Evolutionary conservation across 2,329 filamentous ascomycete species (phyloP).

Genomic region (Fusarium musae): DNA sequence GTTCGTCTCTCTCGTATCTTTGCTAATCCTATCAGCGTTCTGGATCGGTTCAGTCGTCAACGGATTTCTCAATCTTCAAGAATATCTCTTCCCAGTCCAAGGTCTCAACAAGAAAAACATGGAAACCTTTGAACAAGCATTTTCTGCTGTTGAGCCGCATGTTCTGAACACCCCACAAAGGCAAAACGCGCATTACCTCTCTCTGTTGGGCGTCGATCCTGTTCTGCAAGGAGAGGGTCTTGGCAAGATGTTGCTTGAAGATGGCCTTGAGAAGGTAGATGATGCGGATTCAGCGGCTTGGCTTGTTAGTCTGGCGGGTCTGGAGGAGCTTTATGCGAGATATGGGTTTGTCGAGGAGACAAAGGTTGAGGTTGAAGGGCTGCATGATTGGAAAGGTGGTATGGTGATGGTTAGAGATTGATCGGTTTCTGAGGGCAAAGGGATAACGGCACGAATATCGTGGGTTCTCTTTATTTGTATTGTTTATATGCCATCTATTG

Average conservation of each 20-base stretch:
- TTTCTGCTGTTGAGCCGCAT: neutral
- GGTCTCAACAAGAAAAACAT: neutral
- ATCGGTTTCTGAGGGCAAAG: fast-evolving
- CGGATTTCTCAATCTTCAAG: neutral
- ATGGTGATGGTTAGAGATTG: constrained; percentile 10
- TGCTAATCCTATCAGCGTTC: neutral
- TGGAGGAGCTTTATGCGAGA: neutral
- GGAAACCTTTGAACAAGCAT: neutral
- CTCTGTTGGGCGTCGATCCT: neutral
- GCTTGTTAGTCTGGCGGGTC: constrained; percentile 4
- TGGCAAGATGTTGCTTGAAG: neutral
- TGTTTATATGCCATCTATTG: fast-evolving
- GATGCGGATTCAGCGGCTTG: neutral
- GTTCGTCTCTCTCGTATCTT: fast-evolving
- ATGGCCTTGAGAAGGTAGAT: constrained; percentile 3
- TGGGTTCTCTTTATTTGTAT: no score
- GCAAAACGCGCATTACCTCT: neutral
- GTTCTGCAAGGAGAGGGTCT: constrained; percentile 2
- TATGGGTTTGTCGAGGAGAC: neutral
- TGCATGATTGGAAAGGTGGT: neutral
- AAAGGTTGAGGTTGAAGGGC: neutral
- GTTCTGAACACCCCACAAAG: neutral
- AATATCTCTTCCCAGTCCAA: neutral
- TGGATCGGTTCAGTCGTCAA: neutral
- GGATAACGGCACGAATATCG: fast-evolving